phyloP scores from a whole-genome alignment of 495 filamentous ascomycete genomes.

The Pyrenula aspistea region DNA sequence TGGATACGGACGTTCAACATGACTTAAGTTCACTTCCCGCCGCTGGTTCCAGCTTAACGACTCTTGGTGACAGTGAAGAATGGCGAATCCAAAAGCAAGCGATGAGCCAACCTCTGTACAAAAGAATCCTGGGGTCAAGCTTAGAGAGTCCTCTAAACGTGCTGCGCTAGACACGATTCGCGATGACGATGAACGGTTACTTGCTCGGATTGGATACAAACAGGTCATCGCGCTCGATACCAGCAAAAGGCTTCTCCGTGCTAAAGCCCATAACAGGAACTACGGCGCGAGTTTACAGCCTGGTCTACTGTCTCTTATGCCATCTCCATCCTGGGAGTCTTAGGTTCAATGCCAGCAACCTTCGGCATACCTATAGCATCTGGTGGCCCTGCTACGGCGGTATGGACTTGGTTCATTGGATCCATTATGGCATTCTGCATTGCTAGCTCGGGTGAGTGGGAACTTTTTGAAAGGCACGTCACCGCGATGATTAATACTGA shows the following conservation, averaged over 20 bases:
- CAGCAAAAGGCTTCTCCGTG: background rate
- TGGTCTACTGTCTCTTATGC: slow-evolving; percentile 68
- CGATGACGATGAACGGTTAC: slow-evolving; percentile 52
- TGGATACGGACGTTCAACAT: too few species aligned
- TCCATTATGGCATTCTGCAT: slow-evolving; percentile 58
- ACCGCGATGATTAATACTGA: slow-evolving; percentile 5
- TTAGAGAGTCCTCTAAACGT: slow-evolving; percentile 9
- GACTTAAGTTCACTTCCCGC: too few species aligned
- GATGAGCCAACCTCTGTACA: background rate
- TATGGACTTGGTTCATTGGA: slow-evolving; percentile 63
- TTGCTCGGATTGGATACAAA: slow-evolving; percentile 57
- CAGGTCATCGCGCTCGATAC: slow-evolving; percentile 33
- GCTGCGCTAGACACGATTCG: slow-evolving; percentile 27
- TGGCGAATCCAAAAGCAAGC: background rate
- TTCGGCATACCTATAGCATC: slow-evolving; percentile 48
- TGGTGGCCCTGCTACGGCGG: slow-evolving; percentile 58
- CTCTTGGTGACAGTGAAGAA: too few species aligned
- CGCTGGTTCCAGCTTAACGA: too few species aligned
- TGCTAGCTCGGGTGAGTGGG: slow-evolving; percentile 35
- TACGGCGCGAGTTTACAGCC: slow-evolving; percentile 56
- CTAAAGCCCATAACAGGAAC: slow-evolving; percentile 28
- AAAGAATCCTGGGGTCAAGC: background rate
- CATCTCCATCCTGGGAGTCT: slow-evolving; percentile 58
- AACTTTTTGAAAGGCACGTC: slow-evolving; percentile 9
- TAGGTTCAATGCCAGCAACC: slow-evolving; percentile 60